phyloP scores from a whole-genome alignment of 129 eudicot species.

The Chrysanthemum lavandulifolium region DNA sequence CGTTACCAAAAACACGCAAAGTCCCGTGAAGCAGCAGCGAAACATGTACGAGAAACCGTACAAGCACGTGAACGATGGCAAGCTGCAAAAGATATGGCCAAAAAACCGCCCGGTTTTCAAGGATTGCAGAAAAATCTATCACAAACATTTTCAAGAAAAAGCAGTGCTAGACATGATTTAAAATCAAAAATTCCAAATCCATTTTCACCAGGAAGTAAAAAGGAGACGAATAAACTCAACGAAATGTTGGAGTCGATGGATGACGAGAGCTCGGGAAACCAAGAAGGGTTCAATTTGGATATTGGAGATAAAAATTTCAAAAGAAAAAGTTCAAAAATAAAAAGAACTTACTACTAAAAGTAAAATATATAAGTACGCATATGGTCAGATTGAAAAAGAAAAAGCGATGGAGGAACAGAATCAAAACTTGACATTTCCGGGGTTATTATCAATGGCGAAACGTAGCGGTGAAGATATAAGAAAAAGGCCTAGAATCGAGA shows the following conservation, averaged over 20 bases:
- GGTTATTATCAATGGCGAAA: slow-evolving; percentile 74
- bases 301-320: slow-evolving; percentile 52
- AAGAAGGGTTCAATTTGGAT: slow-evolving; percentile 46
- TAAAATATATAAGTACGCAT: slow-evolving; percentile 82
- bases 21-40: slow-evolving; percentile 77
- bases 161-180: slow-evolving; percentile 26
- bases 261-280: slow-evolving; percentile 44
- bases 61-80: slow-evolving; percentile 81
- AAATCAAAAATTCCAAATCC: slow-evolving; percentile 22
- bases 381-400: slow-evolving; percentile 88
- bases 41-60: slow-evolving; percentile 69
- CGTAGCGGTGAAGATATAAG: slow-evolving; percentile 46
- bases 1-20: slow-evolving; percentile 61
- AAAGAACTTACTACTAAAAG: slow-evolving; percentile 61
- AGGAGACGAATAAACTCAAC: slow-evolving; percentile 46
- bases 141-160: slow-evolving; percentile 62
- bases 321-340: slow-evolving; percentile 52
- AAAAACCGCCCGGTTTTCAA: slow-evolving; percentile 32
- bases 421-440: slow-evolving; percentile 71
- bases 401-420: slow-evolving; percentile 65
- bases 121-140: slow-evolving; percentile 66
- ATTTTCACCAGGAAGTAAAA: slow-evolving; percentile 31
- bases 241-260: slow-evolving; percentile 56
- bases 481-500: slow-evolving; percentile 58
- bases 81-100: slow-evolving; percentile 60